Base-by-base conservation (phyloP, 2,329 filamentous ascomycete species). In the Monosporascus ibericus region DNA sequence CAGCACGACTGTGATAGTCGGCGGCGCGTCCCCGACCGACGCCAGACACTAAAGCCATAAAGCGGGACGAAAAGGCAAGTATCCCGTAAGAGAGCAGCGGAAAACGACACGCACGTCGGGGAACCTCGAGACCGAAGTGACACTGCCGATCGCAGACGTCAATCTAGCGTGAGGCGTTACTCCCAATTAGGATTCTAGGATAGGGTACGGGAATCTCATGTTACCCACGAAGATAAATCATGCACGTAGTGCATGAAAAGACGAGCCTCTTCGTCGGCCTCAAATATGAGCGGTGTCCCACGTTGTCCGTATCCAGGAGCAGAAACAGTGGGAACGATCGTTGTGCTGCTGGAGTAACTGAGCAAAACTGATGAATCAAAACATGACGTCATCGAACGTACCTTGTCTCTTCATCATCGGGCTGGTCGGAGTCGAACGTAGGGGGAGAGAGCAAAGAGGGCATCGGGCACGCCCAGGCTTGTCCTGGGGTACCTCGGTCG, bases 191-290 rank as follows among this genome's bases (percentile, higher is more conserved):
- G 8, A 44, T 44, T 44, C 42, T 11, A 8, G 17, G 42, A 17
- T 25, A 44, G 42, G 18, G 42, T 17, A 44, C 42, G 42, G 11
- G 11, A 44, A 22, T 44, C 9, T 24, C 17, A 25, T 24, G 17
- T 50, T 50, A 52, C 50, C 50, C 50, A 52, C 14, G 36, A 46
- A 42, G 50, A 52, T 36, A 52, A 34, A 20, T 48, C 15, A 17
- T 47, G 50, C n/a, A 44, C 36, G 15, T 48, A 52, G 25, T 52
- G 38, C 25, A 30, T 44, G 24, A 52, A 48, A 36, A 52, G 48
- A 27, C 37, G 44, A 14, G 50, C 50, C 27, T 52, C 50, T 27
- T 48, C 50, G 42, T 44, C 42, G 22, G 24, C 5, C 9, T 25
- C 42, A 20, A 44, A 24, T 27, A 6, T 24, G 42, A 44, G 42